Evolutionary conservation across 1,139 yeast species (phyloP).

Genomic region (Eremothecium coryli): DNA sequence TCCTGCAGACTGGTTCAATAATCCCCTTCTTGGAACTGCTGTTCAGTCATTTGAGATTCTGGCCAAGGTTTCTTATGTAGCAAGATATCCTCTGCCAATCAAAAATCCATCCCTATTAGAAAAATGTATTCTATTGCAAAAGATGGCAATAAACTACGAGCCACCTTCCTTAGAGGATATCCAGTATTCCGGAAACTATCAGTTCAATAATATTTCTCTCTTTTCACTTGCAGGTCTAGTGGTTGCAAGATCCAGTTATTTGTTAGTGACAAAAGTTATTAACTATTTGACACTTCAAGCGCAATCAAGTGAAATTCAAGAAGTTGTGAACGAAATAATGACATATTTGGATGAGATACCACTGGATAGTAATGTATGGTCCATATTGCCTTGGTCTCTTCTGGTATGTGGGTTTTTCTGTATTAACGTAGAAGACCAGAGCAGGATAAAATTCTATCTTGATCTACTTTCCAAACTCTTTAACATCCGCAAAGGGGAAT

Average conservation of each 20-base stretch:
- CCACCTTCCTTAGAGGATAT: constrained; percentile 8
- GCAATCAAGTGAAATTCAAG: constrained; percentile 9
- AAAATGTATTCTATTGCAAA: constrained; percentile 10
- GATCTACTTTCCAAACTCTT: neutral
- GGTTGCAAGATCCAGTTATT: constrained; percentile 13
- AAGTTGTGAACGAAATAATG: constrained; percentile 11
- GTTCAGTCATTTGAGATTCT: constrained; percentile 34
- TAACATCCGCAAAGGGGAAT: neutral
- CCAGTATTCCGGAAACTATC: constrained; percentile 4
- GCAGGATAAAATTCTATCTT: constrained; percentile 8
- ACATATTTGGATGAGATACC: constrained; percentile 12
- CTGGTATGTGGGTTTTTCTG: constrained; percentile 13
- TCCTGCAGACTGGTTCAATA: constrained; percentile 32
- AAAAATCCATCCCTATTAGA: constrained; percentile 11
- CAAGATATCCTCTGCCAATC: constrained; percentile 24
- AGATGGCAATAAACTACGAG: constrained; percentile 12
- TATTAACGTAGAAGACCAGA: constrained; percentile 8
- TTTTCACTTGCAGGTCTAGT: constrained; percentile 12
- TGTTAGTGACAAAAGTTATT: constrained; percentile 12
- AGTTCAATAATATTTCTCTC: constrained; percentile 10
- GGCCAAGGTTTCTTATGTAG: constrained; percentile 36
- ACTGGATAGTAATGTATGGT: constrained; percentile 12
- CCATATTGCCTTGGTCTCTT: constrained; percentile 14
- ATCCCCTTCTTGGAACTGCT: constrained; percentile 34
- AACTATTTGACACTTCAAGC: constrained; percentile 9